Percentiles rank a stretch among this genome's conserved stretches.
phyloP scores from a whole-genome alignment of 805 yeast genomes.

The Scheffersomyces lignosus region DNA sequence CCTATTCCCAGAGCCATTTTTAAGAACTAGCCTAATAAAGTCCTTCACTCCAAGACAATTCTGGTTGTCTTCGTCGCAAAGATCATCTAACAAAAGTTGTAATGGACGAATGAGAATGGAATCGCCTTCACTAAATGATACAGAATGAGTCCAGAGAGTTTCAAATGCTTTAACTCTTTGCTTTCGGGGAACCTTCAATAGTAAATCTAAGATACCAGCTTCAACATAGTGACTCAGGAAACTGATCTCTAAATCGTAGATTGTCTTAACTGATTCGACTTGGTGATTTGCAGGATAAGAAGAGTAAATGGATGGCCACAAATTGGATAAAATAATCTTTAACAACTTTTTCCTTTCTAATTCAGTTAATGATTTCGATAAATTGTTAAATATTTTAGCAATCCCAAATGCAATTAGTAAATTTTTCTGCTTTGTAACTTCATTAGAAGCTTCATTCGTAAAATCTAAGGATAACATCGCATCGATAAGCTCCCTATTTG shows the following conservation, averaged over 20 bases:
- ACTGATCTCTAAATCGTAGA: constrained; percentile 61
- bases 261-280: constrained; percentile 65
- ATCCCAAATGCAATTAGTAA: constrained; percentile 44
- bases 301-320: constrained; percentile 58
- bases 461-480: constrained; percentile 12
- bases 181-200: constrained; percentile 36
- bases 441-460: not conserved
- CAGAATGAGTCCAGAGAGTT: constrained; percentile 73
- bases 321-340: constrained; percentile 39
- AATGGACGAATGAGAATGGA: constrained; percentile 60
- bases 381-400: constrained; percentile 37
- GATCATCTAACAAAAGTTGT: constrained; percentile 65
- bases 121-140: constrained; percentile 48
- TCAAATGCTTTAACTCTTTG: constrained; percentile 56
- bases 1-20: constrained; percentile 58
- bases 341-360: constrained; percentile 38
- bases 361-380: constrained; percentile 28
- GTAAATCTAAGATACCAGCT: constrained; percentile 64
- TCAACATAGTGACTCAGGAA: constrained; percentile 60
- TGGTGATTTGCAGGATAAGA: constrained; percentile 55
- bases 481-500: constrained; percentile 8
- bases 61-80: constrained; percentile 44
- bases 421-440: constrained; percentile 1
- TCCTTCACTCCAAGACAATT: constrained; percentile 43
- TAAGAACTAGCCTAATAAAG: constrained; percentile 48